These are phyloP conservation scores for Sanchytrium tribonematis DNA, from an alignment of 371 early-diverging fungal species.

Conservation along the genomic window DNA sequence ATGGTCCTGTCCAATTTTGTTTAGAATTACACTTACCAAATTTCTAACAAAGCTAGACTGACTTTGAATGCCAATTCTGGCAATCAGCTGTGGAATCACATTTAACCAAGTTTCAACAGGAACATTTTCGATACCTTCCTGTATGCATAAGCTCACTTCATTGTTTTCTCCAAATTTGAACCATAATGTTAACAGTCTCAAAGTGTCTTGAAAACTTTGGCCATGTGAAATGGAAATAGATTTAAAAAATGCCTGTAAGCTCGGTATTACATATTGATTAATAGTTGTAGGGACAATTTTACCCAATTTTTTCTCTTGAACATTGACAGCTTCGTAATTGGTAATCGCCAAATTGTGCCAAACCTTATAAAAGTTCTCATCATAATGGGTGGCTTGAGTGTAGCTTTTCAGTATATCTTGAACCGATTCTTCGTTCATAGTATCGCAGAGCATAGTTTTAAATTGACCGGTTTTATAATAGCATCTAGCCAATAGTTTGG, in stretches of 20 bases:
- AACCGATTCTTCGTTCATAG: slow-evolving; percentile 21
- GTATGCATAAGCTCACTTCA: slow-evolving; percentile 58
- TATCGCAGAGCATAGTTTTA: slow-evolving; percentile 46
- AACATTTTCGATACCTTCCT: slow-evolving; percentile 61
- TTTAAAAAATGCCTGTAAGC: slow-evolving; percentile 55
- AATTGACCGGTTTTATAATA: slow-evolving; percentile 76
- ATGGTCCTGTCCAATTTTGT: slow-evolving; percentile 74
- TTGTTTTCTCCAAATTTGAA: slow-evolving; percentile 73
- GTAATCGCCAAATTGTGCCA: slow-evolving; percentile 94
- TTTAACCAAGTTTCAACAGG: slow-evolving; percentile 87
- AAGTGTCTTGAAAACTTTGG: slow-evolving; percentile 77
- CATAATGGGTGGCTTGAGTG: slow-evolving; percentile 59
- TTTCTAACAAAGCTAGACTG: slow-evolving; percentile 47
- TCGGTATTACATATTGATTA: slow-evolving; percentile 33
- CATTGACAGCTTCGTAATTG: slow-evolving; percentile 63
- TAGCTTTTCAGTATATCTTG: slow-evolving; percentile 54
- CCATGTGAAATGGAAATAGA: slow-evolving; percentile 72
- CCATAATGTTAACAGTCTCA: slow-evolving; percentile 77
- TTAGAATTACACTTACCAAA: slow-evolving; percentile 60
- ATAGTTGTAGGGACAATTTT: slow-evolving; percentile 22
- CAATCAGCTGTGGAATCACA: slow-evolving; percentile 90
- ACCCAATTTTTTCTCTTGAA: slow-evolving; percentile 32
- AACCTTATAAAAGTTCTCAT: slow-evolving; percentile 84
- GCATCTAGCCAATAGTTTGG: slow-evolving; percentile 44
- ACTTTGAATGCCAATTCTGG: slow-evolving; percentile 48